Conservation (phyloP, 345 rosid species). For the Geranium rotundifolium region DNA sequence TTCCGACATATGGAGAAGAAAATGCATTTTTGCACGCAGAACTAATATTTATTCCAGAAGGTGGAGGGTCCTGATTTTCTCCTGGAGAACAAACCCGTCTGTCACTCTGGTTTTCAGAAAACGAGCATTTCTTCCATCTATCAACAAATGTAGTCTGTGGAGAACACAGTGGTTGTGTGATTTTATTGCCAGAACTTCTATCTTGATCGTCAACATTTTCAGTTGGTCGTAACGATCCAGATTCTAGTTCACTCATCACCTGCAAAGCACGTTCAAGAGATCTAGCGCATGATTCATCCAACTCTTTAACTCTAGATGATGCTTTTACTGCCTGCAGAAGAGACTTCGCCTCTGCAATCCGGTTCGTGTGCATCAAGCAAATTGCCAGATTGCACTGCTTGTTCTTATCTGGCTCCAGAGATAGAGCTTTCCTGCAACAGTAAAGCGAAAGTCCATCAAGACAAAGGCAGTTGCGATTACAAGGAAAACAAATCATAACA, state of each 20-base stretch:
- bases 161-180: not conserved
- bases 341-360: slow-evolving; percentile 52
- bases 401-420: slow-evolving; percentile 55
- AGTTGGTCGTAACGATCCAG: slow-evolving; percentile 6
- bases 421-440: slow-evolving; percentile 47
- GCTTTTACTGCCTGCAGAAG: slow-evolving; percentile 41
- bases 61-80: not conserved
- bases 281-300: slow-evolving; percentile 53
- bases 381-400: slow-evolving; percentile 67
- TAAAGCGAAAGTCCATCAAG: not conserved
- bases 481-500: not conserved
- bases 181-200: not conserved
- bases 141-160: not conserved
- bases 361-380: slow-evolving; percentile 65
- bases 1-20: slow-evolving; percentile 21
- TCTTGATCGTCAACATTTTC: not conserved
- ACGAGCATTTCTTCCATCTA: not conserved
- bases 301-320: slow-evolving; percentile 19
- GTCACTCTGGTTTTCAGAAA: not conserved
- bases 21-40: not conserved
- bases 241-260: slow-evolving; percentile 37
- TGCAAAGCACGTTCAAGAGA: slow-evolving; percentile 55
- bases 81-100: not conserved
- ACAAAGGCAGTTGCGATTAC: not conserved
- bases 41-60: not conserved